Percentiles rank a stretch among this genome's conserved stretches.
These are phyloP conservation scores for Lophium mytilinum DNA, from an alignment of 495 filamentous ascomycete species.

Conservation along the genomic window DNA sequence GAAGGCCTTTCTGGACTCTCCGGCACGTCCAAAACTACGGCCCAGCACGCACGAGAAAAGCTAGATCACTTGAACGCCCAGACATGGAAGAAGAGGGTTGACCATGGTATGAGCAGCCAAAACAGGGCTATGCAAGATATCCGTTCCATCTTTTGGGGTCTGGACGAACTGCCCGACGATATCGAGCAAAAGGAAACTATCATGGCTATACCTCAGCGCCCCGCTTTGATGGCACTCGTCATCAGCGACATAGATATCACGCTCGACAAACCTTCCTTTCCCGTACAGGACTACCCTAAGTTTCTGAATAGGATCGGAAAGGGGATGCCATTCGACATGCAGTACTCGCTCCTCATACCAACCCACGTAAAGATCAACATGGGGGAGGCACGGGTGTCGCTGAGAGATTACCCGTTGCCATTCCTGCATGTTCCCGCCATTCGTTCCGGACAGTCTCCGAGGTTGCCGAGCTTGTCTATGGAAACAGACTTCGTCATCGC, in stretches of 20 bases:
- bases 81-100: conserved; percentile 90
- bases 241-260: conserved; percentile 79
- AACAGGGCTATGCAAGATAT: conserved; percentile 69
- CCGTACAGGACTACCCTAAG: conserved; percentile 64
- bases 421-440: conserved; percentile 83
- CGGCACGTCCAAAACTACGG: conserved; percentile 57
- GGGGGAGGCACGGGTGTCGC: conserved; percentile 75
- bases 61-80: conserved; percentile 75
- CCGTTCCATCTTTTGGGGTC: conserved; percentile 71
- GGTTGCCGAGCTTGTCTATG: conserved; percentile 73
- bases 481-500: conserved; percentile 93
- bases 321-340: conserved; percentile 84
- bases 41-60: conserved; percentile 63
- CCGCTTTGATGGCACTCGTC: conserved; percentile 68
- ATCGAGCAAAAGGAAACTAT: conserved; percentile 76
- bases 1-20: conserved; percentile 64
- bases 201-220: conserved; percentile 77
- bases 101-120: conserved; percentile 60
- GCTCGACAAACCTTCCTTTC: conserved; percentile 91
- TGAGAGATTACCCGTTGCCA: conserved; percentile 91
- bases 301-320: conserved; percentile 88
- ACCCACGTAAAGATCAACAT: conserved; percentile 85
- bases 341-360: conserved; percentile 81
- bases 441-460: conserved; percentile 67
- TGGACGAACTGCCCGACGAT: conserved; percentile 73